Percentiles rank a stretch among this genome's conserved stretches.
Evolutionary conservation across 768 basidiomycete species (phyloP).

Genomic region (Ephemerocybe angulata): DNA sequence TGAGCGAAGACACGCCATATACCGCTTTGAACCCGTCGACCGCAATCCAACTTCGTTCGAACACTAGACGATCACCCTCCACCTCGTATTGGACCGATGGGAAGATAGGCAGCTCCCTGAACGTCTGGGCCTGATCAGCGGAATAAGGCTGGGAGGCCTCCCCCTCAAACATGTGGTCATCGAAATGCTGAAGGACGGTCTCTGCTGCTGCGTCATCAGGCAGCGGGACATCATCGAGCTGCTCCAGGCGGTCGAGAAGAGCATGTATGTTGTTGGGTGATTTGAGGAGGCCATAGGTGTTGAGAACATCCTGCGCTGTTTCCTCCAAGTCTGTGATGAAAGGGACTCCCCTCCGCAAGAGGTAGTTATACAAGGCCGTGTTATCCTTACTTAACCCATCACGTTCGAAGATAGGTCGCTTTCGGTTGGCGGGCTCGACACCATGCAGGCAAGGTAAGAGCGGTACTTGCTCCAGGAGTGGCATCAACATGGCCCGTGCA

Average conservation of each 20-base stretch:
- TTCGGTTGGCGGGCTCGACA: not conserved
- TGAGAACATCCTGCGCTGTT: not conserved
- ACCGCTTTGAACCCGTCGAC: not conserved
- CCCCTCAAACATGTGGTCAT: not conserved
- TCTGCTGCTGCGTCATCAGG: not conserved
- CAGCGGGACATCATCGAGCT: not conserved
- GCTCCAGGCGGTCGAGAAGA: not conserved
- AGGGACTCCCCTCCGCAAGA: not conserved
- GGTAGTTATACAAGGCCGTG: not conserved
- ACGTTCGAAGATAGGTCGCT: not conserved
- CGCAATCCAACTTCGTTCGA: not conserved
- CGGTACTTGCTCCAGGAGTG: not conserved
- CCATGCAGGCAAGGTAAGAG: not conserved
- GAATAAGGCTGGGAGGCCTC: slow-evolving; percentile 6
- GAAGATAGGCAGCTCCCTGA: slow-evolving; percentile 23
- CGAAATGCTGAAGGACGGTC: not conserved
- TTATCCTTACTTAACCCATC: not conserved
- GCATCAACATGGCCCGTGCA: not conserved
- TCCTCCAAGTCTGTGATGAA: not conserved
- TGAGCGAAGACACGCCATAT: not conserved
- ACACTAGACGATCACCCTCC: not conserved
- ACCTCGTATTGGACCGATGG: slow-evolving; percentile 21
- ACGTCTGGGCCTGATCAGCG: slow-evolving; percentile 1
- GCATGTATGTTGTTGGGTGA: not conserved
- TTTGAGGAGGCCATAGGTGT: not conserved